Evolutionary conservation across 2,329 filamentous ascomycete genomes (phyloP).

Genomic region (Calonectria hawksworthii): DNA sequence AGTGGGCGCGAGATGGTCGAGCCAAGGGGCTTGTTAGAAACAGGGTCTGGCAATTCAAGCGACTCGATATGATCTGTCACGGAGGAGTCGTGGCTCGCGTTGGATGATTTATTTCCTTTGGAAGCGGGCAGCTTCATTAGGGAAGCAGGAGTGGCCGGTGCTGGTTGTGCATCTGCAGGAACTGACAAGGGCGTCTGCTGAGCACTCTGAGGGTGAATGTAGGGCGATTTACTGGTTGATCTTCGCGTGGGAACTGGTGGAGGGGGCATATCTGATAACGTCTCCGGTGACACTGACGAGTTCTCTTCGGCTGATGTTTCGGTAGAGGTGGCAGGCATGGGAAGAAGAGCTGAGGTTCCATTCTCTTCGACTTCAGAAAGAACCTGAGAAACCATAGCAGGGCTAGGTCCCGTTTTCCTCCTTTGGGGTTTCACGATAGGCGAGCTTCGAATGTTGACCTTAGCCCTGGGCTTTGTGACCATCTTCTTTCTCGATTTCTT

Average conservation of each 20-base stretch:
- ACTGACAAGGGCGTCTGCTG: conserved; percentile 41
- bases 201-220: conserved; percentile 68
- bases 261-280: conserved; percentile 75
- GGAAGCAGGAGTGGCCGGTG: conserved; percentile 79
- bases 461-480: conserved; percentile 64
- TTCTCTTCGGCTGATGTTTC: conserved; percentile 73
- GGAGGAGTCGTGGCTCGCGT: conserved; percentile 56
- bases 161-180: conserved; percentile 51
- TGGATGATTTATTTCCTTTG: conserved; percentile 62
- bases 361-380: conserved; percentile 66
- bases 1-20: conserved; percentile 60
- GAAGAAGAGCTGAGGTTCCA: conserved; percentile 55
- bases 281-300: conserved; percentile 75
- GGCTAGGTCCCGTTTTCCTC: conserved; percentile 65
- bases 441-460: conserved; percentile 74
- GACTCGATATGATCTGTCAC: conserved; percentile 69
- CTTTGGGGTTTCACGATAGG: conserved; percentile 79
- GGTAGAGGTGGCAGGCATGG: conserved; percentile 56
- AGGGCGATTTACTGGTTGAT: conserved; percentile 77
- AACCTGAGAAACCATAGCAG: conserved; percentile 68
- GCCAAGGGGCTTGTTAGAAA: conserved; percentile 48
- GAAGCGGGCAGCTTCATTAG: conserved; percentile 81
- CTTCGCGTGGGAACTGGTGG: conserved; percentile 76
- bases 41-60: conserved; percentile 81
- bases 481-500: conserved; percentile 69